A percentile compares a stretch with the other conserved stretches of the same genome.
Evolutionary conservation across 345 rosid genomes (phyloP).

Genomic region (Anastatica hierochuntica): DNA sequence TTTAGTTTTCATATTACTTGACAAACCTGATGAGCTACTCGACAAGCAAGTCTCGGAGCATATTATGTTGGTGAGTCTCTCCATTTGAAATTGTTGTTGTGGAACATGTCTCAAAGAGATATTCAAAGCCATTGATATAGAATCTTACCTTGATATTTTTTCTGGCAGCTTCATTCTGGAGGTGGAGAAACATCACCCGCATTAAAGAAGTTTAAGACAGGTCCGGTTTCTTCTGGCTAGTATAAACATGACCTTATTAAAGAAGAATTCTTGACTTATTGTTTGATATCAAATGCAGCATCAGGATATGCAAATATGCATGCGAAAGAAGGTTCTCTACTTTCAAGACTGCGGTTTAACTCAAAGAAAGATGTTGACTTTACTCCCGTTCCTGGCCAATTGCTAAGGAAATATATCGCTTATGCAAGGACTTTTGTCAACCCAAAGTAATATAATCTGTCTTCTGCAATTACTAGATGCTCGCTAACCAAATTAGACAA

Average conservation of each 20-base stretch:
- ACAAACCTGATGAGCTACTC: conserved; percentile 84
- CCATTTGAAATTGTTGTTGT: conserved; percentile 9
- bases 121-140: not conserved
- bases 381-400: conserved; percentile 69
- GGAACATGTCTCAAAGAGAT: conserved; percentile 6
- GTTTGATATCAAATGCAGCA: conserved; percentile 33
- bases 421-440: conserved; percentile 72
- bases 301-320: conserved; percentile 34
- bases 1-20: conserved; percentile 92
- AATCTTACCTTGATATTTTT: not conserved
- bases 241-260: not conserved
- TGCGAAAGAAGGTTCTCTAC: conserved; percentile 46
- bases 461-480: conserved; percentile 1
- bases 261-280: not conserved
- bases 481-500: not conserved
- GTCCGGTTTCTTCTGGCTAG: conserved; percentile 22
- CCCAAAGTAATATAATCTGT: conserved; percentile 59
- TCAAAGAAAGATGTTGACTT: conserved; percentile 60
- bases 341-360: conserved; percentile 72
- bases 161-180: conserved; percentile 79
- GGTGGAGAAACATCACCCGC: conserved; percentile 42
- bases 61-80: conserved; percentile 83
- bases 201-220: conserved; percentile 41
- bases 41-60: conserved; percentile 92
- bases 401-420: conserved; percentile 85